phyloP scores from a whole-genome alignment of 1,284 basidiomycete genomes.

The Melampsora larici-populina region DNA sequence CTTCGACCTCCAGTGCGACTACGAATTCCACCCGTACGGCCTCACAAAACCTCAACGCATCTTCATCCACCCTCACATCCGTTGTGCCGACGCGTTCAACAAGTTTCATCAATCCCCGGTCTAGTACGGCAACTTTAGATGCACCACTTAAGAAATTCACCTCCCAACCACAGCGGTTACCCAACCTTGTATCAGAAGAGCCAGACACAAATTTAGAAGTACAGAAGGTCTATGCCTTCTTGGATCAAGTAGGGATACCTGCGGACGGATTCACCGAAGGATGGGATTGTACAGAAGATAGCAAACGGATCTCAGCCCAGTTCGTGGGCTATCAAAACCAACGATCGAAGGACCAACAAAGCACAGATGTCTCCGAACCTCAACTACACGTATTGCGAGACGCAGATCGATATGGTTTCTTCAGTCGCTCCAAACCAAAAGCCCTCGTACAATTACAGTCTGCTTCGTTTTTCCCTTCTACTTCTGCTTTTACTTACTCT shows the following conservation, averaged over 20 bases:
- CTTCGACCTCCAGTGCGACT: no score
- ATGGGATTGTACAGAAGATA: slow-evolving; percentile 68
- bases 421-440: slow-evolving; percentile 57
- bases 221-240: slow-evolving; percentile 78
- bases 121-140: no score
- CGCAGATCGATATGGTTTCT: slow-evolving; percentile 87
- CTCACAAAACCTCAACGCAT: no score
- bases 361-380: slow-evolving; percentile 51
- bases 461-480: slow-evolving; percentile 64
- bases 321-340: slow-evolving; percentile 62
- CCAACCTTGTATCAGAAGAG: slow-evolving; percentile 55
- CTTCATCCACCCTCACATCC: no score
- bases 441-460: slow-evolving; percentile 72
- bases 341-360: slow-evolving; percentile 61
- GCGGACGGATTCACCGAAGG: slow-evolving; percentile 89
- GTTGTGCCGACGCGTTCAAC: no score
- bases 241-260: slow-evolving; percentile 76
- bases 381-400: slow-evolving; percentile 67
- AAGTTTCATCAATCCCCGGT: no score
- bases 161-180: no score
- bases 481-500: slow-evolving; percentile 59
- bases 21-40: no score
- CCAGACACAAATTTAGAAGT: slow-evolving; percentile 81
- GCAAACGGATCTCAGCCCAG: slow-evolving; percentile 57
- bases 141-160: no score